A percentile compares a stretch with the other conserved stretches of the same genome.
Conservation (phyloP, 2,329 filamentous ascomycete species). For the Torrubiella hemipterigena region DNA sequence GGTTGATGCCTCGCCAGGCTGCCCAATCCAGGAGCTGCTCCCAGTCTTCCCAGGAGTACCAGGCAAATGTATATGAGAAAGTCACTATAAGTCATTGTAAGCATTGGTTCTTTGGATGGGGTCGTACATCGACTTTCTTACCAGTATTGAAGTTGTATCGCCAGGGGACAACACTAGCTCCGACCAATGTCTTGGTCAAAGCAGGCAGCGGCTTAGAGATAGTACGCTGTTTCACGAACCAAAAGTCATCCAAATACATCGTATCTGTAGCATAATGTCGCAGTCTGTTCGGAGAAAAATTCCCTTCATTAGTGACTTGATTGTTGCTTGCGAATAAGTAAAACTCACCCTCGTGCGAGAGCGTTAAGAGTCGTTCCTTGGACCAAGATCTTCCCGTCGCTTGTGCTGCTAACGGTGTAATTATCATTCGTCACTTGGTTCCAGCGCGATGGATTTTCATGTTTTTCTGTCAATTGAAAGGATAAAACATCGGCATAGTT, state of each 20-base stretch:
- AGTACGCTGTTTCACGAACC: constrained; percentile 6
- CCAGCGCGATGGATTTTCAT: constrained; percentile 10
- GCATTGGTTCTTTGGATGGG: not conserved
- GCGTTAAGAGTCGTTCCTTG: constrained; percentile 11
- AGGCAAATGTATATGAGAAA: constrained; percentile 2
- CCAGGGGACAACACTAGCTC: constrained; percentile 8
- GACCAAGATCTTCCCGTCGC: constrained; percentile 8
- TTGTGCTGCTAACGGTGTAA: constrained; percentile 8
- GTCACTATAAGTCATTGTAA: not conserved
- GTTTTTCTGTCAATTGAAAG: constrained; percentile 7
- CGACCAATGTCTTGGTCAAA: constrained; percentile 1
- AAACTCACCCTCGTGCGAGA: constrained; percentile 11
- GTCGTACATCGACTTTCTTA: constrained; percentile 8
- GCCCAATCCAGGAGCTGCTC: constrained; percentile 39
- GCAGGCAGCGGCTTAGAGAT: constrained; percentile 4
- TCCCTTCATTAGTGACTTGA: not conserved
- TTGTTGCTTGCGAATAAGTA: not conserved
- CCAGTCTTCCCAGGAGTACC: constrained; percentile 34
- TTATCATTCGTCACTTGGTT: constrained; percentile 10
- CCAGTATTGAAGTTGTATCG: constrained; percentile 37
- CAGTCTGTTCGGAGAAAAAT: constrained; percentile 1
- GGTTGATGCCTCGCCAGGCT: constrained; percentile 34
- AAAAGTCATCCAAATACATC: constrained; percentile 10
- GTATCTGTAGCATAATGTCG: constrained; percentile 11
- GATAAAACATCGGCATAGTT: constrained; percentile 7